Percentiles rank a stretch among this genome's conserved stretches.
Conservation (phyloP, 139 green algal genomes). For the Eudorina sp. region DNA sequence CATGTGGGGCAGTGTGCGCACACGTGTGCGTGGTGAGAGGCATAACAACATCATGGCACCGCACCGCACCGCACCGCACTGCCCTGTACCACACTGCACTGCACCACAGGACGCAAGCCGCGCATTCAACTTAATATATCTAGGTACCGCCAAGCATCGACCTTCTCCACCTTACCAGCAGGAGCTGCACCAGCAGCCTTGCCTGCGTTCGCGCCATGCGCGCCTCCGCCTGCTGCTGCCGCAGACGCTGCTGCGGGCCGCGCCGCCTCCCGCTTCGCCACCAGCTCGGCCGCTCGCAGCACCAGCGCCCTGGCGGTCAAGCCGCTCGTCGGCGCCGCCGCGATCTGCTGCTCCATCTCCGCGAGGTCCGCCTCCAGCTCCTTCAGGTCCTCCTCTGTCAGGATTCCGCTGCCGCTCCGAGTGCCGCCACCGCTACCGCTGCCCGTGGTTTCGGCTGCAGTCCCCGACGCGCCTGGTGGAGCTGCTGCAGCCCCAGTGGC, state of each 20-base stretch:
- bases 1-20: too few relatives aligned
- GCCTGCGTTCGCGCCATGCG: too few relatives aligned
- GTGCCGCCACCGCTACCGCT: background rate
- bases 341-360: slow-evolving; percentile 5
- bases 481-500: background rate
- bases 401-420: too few relatives aligned
- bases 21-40: too few relatives aligned
- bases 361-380: slow-evolving; percentile 16
- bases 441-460: background rate
- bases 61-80: too few relatives aligned
- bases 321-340: slow-evolving; percentile 12
- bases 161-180: too few relatives aligned
- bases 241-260: background rate
- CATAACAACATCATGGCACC: too few relatives aligned
- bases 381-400: background rate
- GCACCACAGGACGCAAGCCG: too few relatives aligned
- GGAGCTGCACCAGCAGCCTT: too few relatives aligned
- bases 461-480: background rate
- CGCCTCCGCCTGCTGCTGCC: background rate
- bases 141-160: too few relatives aligned
- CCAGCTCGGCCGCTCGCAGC: slow-evolving; percentile 28
- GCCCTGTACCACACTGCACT: too few relatives aligned
- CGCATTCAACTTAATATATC: too few relatives aligned
- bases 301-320: slow-evolving; percentile 16
- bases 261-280: slow-evolving; percentile 29